These are phyloP conservation scores for Eimeria maxima DNA, from an alignment of 169 alveolate species.

Conservation along the genomic window DNA sequence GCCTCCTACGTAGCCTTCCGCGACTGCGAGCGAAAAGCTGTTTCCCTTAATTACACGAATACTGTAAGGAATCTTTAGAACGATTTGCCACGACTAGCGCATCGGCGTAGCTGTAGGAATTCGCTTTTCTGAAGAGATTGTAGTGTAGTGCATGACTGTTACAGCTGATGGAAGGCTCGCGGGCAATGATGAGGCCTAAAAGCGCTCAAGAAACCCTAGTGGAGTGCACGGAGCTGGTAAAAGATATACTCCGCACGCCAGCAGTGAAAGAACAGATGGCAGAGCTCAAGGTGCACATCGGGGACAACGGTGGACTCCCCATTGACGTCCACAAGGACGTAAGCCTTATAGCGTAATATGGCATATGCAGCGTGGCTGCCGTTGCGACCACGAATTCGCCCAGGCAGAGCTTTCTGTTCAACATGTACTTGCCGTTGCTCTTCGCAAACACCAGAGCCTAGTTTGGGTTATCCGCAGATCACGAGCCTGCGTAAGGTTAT, in stretches of 20 bases:
- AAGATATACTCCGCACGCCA: slow-evolving; percentile 56
- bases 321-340: slow-evolving; percentile 54
- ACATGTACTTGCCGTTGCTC: not conserved
- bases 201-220: slow-evolving; percentile 67
- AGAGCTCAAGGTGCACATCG: slow-evolving; percentile 69
- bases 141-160: not conserved
- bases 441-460: not conserved
- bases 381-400: not conserved
- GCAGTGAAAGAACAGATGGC: slow-evolving; percentile 64
- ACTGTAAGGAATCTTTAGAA: not conserved
- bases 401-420: not conserved
- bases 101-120: not conserved
- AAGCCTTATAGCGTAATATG: not conserved
- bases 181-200: slow-evolving; percentile 38
- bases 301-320: slow-evolving; percentile 68
- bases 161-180: slow-evolving; percentile 26
- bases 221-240: slow-evolving; percentile 55
- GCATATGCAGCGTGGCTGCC: not conserved
- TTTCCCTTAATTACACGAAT: not conserved
- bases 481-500: slow-evolving; percentile 46
- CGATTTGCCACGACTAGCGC: not conserved
- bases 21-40: not conserved
- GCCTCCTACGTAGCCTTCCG: not conserved
- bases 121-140: not conserved
- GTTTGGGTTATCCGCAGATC: slow-evolving; percentile 7